Evolutionary conservation across 768 basidiomycete species (phyloP).

Genomic region (Trametopsis cervina): DNA sequence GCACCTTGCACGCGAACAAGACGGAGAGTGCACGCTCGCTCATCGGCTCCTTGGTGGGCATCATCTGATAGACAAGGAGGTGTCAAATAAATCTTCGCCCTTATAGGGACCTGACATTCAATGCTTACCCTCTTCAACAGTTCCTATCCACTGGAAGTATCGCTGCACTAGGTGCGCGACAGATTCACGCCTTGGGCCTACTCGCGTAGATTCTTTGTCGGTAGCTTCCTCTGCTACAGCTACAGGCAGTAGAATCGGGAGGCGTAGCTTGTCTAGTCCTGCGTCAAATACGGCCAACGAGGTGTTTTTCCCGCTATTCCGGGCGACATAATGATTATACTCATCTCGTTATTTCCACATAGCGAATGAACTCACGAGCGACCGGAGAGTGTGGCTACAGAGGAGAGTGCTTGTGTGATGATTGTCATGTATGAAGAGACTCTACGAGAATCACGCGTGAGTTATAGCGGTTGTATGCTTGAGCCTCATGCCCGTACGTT

Average conservation of each 20-base stretch:
- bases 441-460: constrained; percentile 15
- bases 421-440: constrained; percentile 48
- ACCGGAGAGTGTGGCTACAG: constrained; percentile 30
- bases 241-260: constrained; percentile 17
- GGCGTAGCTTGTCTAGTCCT: constrained; percentile 26
- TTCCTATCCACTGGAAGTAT: constrained; percentile 48
- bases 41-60: not conserved
- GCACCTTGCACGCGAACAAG: not conserved
- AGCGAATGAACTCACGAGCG: constrained; percentile 17
- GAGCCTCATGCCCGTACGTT: constrained; percentile 13
- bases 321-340: too few relatives aligned
- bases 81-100: too few relatives aligned
- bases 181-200: constrained; percentile 24
- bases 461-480: constrained; percentile 21
- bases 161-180: constrained; percentile 37
- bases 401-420: constrained; percentile 39
- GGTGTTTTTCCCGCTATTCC: constrained; percentile 18
- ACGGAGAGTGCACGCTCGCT: constrained; percentile 2
- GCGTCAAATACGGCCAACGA: constrained; percentile 57
- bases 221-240: constrained; percentile 12
- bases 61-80: not conserved
- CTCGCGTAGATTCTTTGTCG: constrained; percentile 12
- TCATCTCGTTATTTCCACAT: not conserved
- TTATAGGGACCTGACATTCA: not conserved
- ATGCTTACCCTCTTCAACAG: constrained; percentile 35